Evolutionary conservation across 495 filamentous ascomycete genomes (phyloP), one percentile per base, ranked within the genome.

Genomic region (Aspergillus sclerotioniger): DNA sequence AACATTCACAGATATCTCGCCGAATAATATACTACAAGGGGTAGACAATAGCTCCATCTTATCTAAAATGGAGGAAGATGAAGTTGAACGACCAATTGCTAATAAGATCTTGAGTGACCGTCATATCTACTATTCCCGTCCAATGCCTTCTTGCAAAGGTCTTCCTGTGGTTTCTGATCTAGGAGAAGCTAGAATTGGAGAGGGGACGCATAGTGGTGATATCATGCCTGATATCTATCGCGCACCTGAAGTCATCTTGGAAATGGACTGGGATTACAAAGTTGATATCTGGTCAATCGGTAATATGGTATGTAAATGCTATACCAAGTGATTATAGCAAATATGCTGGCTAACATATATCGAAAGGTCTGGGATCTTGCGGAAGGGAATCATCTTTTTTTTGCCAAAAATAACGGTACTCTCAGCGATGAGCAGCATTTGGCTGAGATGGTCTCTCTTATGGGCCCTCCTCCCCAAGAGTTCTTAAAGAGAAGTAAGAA

Each of bases 231-330:
- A 57, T 8, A 59, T 73, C 47, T 78, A 76, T 61, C 55, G 71
- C 31, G 71, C 72, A 43, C 74, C 72, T 4, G 74, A 78, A 54
- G 58, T 76, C 0, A 70, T 76, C 41, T 33, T 76, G 41, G 62
- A 59, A 1, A 70, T 69, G 54, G 60, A 60, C 28, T 78, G 74
- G 74, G 59, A 66, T 56, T 64, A 15, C 17, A 72, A 67, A 25
- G 61, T 76, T 21, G 74, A 78, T 62, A 68, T 78, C 35, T 78
- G 74, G 74, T 63, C 57, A 16, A 57, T 74, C 60, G 72, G 71
- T 15, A 61, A 67, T 9, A 67, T 76, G 68, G 75, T 76, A 53
- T 49, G 47, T 60, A 13, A 25, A 25, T 25, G 5, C 25, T 25
- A 25, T 25, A 25, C 25, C 5, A 25, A 25, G 25, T 25, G 25